Conservation (phyloP, 352 stramenopile genomes). For the Globisporangium alternatum region DNA sequence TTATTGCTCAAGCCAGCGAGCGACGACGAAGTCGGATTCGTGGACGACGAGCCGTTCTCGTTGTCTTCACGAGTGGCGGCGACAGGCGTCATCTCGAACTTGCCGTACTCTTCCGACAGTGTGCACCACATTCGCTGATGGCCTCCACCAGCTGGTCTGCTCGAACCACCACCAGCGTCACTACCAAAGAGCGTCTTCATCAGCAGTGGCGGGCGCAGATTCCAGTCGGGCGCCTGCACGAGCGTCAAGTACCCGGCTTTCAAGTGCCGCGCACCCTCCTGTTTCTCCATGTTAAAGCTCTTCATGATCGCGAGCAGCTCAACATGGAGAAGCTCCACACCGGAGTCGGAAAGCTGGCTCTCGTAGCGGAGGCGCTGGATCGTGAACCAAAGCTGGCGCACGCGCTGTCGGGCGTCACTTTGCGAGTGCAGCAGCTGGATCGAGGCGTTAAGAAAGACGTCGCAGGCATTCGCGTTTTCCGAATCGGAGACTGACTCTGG, state of each 20-base stretch:
- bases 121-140: constrained; percentile 47
- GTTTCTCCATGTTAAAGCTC: constrained; percentile 54
- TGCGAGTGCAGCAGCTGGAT: constrained; percentile 67
- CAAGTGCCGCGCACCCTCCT: constrained; percentile 37
- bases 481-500: not conserved
- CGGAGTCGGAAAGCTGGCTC: constrained; percentile 31
- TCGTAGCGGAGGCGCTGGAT: constrained; percentile 54
- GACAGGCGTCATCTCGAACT: constrained; percentile 46
- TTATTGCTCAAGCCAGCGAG: constrained; percentile 27
- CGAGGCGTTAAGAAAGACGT: constrained; percentile 55
- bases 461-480: constrained; percentile 15
- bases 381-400: constrained; percentile 63
- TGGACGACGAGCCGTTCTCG: not conserved
- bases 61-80: constrained; percentile 12
- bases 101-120: constrained; percentile 58
- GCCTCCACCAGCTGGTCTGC: constrained; percentile 11
- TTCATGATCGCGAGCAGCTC: constrained; percentile 44
- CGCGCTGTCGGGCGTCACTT: constrained; percentile 46
- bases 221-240: constrained; percentile 31
- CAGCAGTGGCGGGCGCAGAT: constrained; percentile 17
- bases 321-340: constrained; percentile 30
- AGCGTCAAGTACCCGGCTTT: constrained; percentile 53
- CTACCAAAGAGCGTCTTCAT: constrained; percentile 32
- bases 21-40: not conserved
- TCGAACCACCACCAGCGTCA: not conserved